Conservation (phyloP, 1,139 yeast genomes). For the Debaryomyces sp. region DNA sequence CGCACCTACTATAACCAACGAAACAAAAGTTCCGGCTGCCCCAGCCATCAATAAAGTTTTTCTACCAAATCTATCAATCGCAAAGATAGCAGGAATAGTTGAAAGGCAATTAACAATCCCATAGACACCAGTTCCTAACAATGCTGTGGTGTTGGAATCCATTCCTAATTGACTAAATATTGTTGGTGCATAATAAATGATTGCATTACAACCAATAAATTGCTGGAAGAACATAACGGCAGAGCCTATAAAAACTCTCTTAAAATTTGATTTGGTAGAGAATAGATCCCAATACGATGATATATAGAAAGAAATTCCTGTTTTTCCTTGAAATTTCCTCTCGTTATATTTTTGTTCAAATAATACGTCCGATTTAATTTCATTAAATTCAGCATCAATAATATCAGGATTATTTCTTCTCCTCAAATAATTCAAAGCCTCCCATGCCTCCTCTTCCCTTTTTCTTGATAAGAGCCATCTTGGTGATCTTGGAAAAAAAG, state of each 20-base stretch:
- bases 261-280: conserved; percentile 19
- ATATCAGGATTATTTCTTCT: conserved; percentile 16
- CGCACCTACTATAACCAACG: conserved; percentile 38
- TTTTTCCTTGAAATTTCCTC: neutral
- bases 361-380: conserved; percentile 23
- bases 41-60: conserved; percentile 16
- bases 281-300: conserved; percentile 16
- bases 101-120: conserved; percentile 58
- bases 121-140: conserved; percentile 52
- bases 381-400: conserved; percentile 20
- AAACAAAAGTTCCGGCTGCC: conserved; percentile 14
- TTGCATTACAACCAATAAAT: conserved; percentile 72
- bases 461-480: conserved; percentile 48
- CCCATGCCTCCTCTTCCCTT: conserved; percentile 46
- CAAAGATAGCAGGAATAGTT: conserved; percentile 52
- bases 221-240: conserved; percentile 68
- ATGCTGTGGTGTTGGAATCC: conserved; percentile 20
- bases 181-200: conserved; percentile 62
- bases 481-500: conserved; percentile 45
- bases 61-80: conserved; percentile 18
- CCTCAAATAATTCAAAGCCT: conserved; percentile 11
- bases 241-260: conserved; percentile 62
- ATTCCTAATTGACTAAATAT: conserved; percentile 22
- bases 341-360: conserved; percentile 18
- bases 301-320: conserved; percentile 4